Base-by-base conservation (phyloP, 108 stramenopile genomes). In the Skeletonema grethae region DNA sequence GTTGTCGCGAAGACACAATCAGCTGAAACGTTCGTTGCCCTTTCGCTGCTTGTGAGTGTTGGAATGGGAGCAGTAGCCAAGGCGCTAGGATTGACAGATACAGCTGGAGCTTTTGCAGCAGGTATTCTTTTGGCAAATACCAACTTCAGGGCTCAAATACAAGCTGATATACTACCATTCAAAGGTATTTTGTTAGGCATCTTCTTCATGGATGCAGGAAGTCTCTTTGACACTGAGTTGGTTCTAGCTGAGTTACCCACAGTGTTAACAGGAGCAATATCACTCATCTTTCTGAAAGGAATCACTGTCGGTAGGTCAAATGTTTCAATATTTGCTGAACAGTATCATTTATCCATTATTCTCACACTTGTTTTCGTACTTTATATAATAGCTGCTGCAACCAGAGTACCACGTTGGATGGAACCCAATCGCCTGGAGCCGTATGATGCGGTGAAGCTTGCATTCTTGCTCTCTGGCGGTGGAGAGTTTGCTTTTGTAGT, bases 401-500 rank as follows among this genome's bases (percentile, higher is more conserved):
- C 85, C 22, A 57, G 83, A 41, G 82, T 88, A 7, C 87, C 87
- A 15, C 63, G 83, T 30, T 75, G 73, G 75, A 32, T 89, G 45
- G 86, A 85, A 63, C 86, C 82, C 6, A 89, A 86, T 63, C 61
- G 86, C 12, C 63, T 86, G 5, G 71, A 82, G 20, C 53, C 72
- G 2, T 56, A 60, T 18, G 91, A 95, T 29, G 83, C 82, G 0
- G 73, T 85, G 20, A 77, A 85, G 59, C 64, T 88, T 35, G 55
- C 87, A 10, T 65, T 92, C 24, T 62, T 88, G 2, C 63, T 92
- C 22, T 61, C 87, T 3, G 89, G 87, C 9, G 89, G 88, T 41
- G 89, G 91, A 41, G 89, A 92, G 73, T 90, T 90, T 63, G 84
- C 89, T 2, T 90, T 92, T 73, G 86, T 90, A 9, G 84, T 92